phyloP scores from a whole-genome alignment of 345 rosid genomes.

The Triadica sebifera region DNA sequence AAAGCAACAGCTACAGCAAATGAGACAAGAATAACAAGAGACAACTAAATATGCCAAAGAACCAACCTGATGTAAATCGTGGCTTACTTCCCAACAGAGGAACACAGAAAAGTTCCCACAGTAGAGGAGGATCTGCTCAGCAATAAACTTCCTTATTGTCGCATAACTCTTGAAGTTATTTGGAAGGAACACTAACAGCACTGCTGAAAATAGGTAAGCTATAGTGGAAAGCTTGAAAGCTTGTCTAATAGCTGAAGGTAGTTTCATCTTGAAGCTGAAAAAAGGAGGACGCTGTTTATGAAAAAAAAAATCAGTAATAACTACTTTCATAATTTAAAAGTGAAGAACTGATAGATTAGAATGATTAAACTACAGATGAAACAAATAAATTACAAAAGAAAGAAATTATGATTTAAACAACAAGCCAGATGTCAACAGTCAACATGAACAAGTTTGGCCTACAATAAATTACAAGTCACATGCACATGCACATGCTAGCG shows the following conservation, averaged over 20 bases:
- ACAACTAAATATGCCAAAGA: background rate
- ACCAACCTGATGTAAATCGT: constrained; percentile 79
- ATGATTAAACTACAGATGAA: background rate
- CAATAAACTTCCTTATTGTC: constrained; percentile 43
- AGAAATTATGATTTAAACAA: background rate
- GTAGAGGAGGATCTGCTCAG: constrained; percentile 52
- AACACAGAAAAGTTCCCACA: constrained; percentile 57
- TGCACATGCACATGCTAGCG: too few species aligned
- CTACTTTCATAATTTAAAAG: background rate
- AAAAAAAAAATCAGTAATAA: constrained; percentile 15
- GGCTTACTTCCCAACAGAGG: constrained; percentile 85
- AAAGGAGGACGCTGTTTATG: constrained; percentile 66
- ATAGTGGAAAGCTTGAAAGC: constrained; percentile 60
- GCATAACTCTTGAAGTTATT: constrained; percentile 35
- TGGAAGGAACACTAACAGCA: constrained; percentile 44
- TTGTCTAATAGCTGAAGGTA: constrained; percentile 50
- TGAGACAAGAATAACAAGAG: background rate
- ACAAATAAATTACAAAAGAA: background rate
- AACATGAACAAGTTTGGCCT: background rate
- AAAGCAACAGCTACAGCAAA: background rate
- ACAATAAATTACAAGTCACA: background rate
- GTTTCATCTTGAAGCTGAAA: constrained; percentile 88
- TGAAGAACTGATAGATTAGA: background rate
- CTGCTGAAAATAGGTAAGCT: constrained; percentile 46
- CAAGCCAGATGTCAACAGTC: too few species aligned